phyloP scores from a whole-genome alignment of 2,329 filamentous ascomycete species.

The Aspergillus spinulosporus region DNA sequence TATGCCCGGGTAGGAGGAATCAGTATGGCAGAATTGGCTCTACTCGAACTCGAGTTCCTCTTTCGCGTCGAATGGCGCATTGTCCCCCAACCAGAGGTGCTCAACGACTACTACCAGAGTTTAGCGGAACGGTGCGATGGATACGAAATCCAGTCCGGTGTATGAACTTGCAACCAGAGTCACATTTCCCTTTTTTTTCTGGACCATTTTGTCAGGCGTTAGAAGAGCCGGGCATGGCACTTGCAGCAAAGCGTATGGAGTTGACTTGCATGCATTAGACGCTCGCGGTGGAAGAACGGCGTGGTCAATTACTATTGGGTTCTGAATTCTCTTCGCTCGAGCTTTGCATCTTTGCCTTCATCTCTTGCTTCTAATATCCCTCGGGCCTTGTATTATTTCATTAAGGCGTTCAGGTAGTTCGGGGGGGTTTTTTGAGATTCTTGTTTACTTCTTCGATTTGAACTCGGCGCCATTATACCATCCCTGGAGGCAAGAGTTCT shows the following conservation, averaged over 20 bases:
- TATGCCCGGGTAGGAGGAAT: slow-evolving; percentile 94
- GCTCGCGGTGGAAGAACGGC: neutral
- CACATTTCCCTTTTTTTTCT: neutral
- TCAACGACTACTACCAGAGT: slow-evolving; percentile 90
- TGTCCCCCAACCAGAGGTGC: slow-evolving; percentile 87
- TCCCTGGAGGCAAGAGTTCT: neutral
- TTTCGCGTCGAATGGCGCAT: slow-evolving; percentile 95
- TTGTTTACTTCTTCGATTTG: neutral
- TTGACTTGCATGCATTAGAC: slow-evolving; percentile 21
- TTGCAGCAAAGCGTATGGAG: slow-evolving; percentile 20
- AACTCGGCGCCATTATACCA: neutral
- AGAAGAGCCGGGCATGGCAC: slow-evolving; percentile 17
- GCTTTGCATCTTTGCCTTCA: slow-evolving; percentile 2
- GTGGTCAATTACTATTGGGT: slow-evolving; percentile 5
- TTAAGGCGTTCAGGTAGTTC: slow-evolving; percentile 12
- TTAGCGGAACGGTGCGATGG: slow-evolving; percentile 69
- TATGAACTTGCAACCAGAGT: neutral
- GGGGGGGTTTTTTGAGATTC: slow-evolving; percentile 10
- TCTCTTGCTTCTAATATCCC: slow-evolving; percentile 16
- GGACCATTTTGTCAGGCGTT: neutral
- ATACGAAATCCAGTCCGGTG: slow-evolving; percentile 53
- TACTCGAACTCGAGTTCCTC: slow-evolving; percentile 90
- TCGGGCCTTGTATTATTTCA: slow-evolving; percentile 14
- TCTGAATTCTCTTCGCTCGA: neutral
- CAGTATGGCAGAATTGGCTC: slow-evolving; percentile 81